phyloP scores from a whole-genome alignment of 495 filamentous ascomycete species.

The Halenospora varia region DNA sequence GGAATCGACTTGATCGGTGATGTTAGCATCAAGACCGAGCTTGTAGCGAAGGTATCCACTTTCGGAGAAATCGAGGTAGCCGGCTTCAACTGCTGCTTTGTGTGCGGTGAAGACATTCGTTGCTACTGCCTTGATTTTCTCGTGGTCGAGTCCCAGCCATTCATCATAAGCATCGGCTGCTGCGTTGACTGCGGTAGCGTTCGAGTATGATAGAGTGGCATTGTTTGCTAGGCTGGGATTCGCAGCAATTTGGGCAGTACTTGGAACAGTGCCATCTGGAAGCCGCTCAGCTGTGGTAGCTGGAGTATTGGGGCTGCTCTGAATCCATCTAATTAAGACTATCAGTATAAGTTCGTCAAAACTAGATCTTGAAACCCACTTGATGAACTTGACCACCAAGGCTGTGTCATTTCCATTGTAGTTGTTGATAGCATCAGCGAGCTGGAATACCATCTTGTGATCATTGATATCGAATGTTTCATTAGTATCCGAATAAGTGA shows the following conservation, averaged over 20 bases:
- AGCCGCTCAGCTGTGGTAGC: not conserved
- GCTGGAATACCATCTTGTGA: slow-evolving; percentile 59
- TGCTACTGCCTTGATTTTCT: slow-evolving; percentile 28
- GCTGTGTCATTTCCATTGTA: slow-evolving; percentile 48
- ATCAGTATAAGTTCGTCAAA: slow-evolving; percentile 10
- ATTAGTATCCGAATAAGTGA: slow-evolving; percentile 45
- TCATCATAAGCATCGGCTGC: not conserved
- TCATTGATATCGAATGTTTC: slow-evolving; percentile 52
- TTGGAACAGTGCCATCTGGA: slow-evolving; percentile 8
- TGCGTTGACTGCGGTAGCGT: not conserved
- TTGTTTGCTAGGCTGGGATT: not conserved
- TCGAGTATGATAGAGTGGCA: not conserved
- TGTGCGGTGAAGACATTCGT: slow-evolving; percentile 63
- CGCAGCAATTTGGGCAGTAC: not conserved
- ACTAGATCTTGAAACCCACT: slow-evolving; percentile 46
- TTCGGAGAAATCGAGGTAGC: slow-evolving; percentile 54
- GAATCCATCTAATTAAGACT: not conserved
- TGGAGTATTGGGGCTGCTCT: not conserved
- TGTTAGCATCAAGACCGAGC: slow-evolving; percentile 48
- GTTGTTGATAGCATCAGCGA: slow-evolving; percentile 53
- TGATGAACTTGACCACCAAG: slow-evolving; percentile 61
- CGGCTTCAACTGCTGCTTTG: slow-evolving; percentile 39
- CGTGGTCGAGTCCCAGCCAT: not conserved
- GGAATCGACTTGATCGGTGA: slow-evolving; percentile 45
- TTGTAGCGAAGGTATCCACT: slow-evolving; percentile 57